A percentile compares a stretch with the other conserved stretches of the same genome.
phyloP scores from a whole-genome alignment of 2,329 filamentous ascomycete species.

The Arthrobotrys pseudoclavata region DNA sequence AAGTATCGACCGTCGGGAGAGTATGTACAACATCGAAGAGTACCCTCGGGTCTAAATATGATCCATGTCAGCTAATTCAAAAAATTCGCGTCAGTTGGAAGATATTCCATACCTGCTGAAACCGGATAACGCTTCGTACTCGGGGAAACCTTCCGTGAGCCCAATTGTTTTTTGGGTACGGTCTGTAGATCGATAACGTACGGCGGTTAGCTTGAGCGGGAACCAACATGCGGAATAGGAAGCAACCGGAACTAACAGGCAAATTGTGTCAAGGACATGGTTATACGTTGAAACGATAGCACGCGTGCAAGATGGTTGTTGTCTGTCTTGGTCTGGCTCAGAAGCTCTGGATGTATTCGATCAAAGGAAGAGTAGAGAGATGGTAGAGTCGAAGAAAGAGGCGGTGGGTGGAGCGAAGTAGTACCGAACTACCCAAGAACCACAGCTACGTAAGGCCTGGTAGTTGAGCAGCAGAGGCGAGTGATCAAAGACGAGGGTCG shows the following conservation, averaged over 20 bases:
- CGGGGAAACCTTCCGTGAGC: constrained; percentile 88
- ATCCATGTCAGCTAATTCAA: background rate
- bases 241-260: constrained; percentile 61
- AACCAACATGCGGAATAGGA: constrained; percentile 11
- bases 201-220: constrained; percentile 46
- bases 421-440: constrained; percentile 3
- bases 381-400: constrained; percentile 6
- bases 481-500: constrained; percentile 13
- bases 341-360: constrained; percentile 5
- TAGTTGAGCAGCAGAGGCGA: constrained; percentile 3
- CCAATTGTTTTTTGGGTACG: constrained; percentile 97
- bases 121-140: constrained; percentile 85
- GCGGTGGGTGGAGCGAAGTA: constrained; percentile 7
- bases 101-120: constrained; percentile 73
- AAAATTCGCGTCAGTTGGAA: background rate
- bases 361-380: constrained; percentile 1
- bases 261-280: constrained; percentile 62
- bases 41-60: constrained; percentile 83
- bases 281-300: constrained; percentile 34
- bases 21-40: constrained; percentile 93
- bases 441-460: constrained; percentile 2
- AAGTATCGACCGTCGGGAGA: constrained; percentile 96
- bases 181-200: constrained; percentile 66
- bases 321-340: constrained; percentile 30
- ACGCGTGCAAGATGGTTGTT: constrained; percentile 29